Evolutionary conservation across 148 eudicot species (phyloP), one percentile per base, ranked within the genome.

Genomic region (Camellia japonica): DNA sequence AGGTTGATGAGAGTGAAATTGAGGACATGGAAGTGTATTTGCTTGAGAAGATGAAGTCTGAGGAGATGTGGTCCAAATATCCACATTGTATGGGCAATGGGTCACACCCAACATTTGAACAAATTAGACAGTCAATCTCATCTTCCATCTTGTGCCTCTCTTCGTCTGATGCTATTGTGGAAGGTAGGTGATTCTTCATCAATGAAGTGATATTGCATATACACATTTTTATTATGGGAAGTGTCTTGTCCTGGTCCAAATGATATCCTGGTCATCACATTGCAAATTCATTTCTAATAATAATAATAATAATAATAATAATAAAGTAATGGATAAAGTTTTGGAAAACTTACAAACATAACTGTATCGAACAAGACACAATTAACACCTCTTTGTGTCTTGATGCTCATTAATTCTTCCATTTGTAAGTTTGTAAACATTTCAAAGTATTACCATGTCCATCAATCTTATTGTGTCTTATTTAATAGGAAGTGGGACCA

Each of bases 101-200:
- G 43, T 74, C 83, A 41, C 83, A 74, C 71, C 83, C 83, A 42
- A 80, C 78, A 42, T 80, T 80, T 74, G 68, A 74, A 56, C 73
- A 80, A 30, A 80, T 80, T 16, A 74, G 73, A 20, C 42, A 80
- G 16, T 55, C 78, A 3, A 42, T 74, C 8, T 80, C 83, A 1
- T 42, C 73, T 13, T 80, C 83, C 8, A 74, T 80, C 23, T 23
- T 23, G 78, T 74, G 74, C 13, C 64, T 74, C 20, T 23, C 83
- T 43, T 74, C 67, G 74, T 80, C 83, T 55, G 83, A 80, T 65
- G 47, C 30, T 54, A 56, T 80, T 67, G 58, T 80, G 41, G 83
- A 38, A 30, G 83, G 83, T 6, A 80, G 83, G 74, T 80, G 70
- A 74, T 43, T n/a, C 14, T 10, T 38, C 5, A 9, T 3, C 23